Percentiles rank a stretch among this genome's conserved stretches.
phyloP scores from a whole-genome alignment of 306 rosid species.

The Quercus rubra region DNA sequence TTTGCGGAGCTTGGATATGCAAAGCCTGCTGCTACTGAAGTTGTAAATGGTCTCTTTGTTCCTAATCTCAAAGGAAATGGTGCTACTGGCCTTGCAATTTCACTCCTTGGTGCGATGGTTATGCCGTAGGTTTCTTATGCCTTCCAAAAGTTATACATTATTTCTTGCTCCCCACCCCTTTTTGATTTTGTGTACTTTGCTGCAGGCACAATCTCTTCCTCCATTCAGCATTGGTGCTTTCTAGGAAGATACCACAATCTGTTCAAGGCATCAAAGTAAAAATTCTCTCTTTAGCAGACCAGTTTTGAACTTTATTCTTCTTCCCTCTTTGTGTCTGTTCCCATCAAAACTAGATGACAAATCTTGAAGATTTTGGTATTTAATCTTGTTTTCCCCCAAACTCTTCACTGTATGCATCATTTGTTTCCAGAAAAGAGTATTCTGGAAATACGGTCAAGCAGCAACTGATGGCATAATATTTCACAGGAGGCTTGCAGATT shows the following conservation, averaged over 20 bases:
- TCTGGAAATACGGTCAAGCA: conserved; percentile 3
- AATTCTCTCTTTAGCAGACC: conserved; percentile 14
- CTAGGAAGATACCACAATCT: conserved; percentile 90
- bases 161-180: conserved; percentile 1
- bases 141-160: conserved; percentile 5
- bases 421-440: neutral
- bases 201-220: conserved; percentile 96
- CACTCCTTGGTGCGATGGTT: conserved; percentile 99
- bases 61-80: conserved; percentile 89
- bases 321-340: neutral
- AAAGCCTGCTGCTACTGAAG: conserved; percentile 68
- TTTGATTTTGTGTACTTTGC: conserved; percentile 22
- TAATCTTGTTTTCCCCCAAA: too few relatives aligned
- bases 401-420: too few relatives aligned
- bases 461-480: neutral
- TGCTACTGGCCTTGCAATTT: conserved; percentile 95
- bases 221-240: conserved; percentile 96
- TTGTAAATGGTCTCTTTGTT: conserved; percentile 71
- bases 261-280: conserved; percentile 73
- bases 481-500: conserved; percentile 93
- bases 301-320: neutral
- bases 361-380: too few relatives aligned
- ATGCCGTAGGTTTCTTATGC: conserved; percentile 77
- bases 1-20: conserved; percentile 88
- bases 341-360: too few relatives aligned